Base-by-base conservation (phyloP, 2,329 filamentous ascomycete species). In the Emergomyces pasteurianus region DNA sequence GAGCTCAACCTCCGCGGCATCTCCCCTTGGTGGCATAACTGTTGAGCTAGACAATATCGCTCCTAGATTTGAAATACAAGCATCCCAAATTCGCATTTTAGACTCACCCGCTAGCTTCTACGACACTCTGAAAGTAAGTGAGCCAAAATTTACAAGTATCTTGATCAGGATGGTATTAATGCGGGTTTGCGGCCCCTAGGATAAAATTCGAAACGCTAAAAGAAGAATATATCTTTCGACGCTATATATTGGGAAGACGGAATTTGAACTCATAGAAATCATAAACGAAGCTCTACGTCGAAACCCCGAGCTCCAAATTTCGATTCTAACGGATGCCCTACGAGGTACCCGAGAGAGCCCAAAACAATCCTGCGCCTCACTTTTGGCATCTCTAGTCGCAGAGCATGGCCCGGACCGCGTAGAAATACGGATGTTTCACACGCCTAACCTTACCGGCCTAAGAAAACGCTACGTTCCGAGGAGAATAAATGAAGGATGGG, bases 401-500 rank as follows among this genome's bases (percentile, higher is more conserved):
- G 90, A 96, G 67, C 95, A 96, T 74, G 92, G 92, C 0, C 72
- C 85, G 4, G 85, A 89, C 1, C 83, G 92, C 43, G 91, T 99
- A 47, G 90, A 96, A 70, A 85, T 99, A 64, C 88, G 92, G 67
- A 95, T 99, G 91, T 99, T 95, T 71, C 94, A 99, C 74, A 99
- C 94, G 0, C 94, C 94, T 0, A 99, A 99, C 69, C 76, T 99
- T 65, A 95, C 89, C 2, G 94, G 94, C 0, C 67, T 95, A 61
- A 84, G 87, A 58, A 97, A 97, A 76, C 86, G 86, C 68, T 79
- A 89, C 66, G 84, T 97, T 1, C 94, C 94, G 0, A 89, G 85
- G 70, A 83, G 94, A 23, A 92, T 99, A 72, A 99, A 99, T 67
- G 94, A 99, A 76, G 94, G 94, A 21, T 99, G 94, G 94, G 94